A percentile compares a stretch with the other conserved stretches of the same genome.
Evolutionary conservation across 805 yeast genomes (phyloP).

Genomic region (Lachancea sp.): DNA sequence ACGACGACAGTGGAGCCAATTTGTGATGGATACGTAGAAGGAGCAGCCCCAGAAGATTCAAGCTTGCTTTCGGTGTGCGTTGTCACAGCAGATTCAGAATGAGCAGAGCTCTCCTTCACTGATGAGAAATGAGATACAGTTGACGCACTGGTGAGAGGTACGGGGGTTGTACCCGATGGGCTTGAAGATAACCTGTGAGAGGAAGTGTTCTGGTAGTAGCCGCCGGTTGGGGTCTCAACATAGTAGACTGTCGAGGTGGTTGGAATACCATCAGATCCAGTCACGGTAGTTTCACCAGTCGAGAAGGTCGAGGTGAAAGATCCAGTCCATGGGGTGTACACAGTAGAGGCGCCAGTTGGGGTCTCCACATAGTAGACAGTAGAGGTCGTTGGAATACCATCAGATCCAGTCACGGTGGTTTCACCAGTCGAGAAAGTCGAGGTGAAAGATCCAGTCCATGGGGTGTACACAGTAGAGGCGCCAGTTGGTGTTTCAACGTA

Average conservation of each 20-base stretch:
- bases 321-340: constrained; percentile 8
- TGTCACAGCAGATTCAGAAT: no score
- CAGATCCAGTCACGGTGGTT: not conserved
- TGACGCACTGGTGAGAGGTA: no score
- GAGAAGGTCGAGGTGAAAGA: not conserved
- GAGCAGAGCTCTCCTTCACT: no score
- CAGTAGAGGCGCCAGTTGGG: constrained; percentile 5
- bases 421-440: not conserved
- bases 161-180: no score
- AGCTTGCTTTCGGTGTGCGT: no score
- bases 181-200: not conserved
- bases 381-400: not conserved
- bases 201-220: not conserved
- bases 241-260: not conserved
- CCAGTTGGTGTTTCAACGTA: constrained; percentile 8
- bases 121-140: not conserved
- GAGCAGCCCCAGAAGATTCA: no score
- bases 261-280: not conserved
- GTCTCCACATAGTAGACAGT: not conserved
- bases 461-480: constrained; percentile 6
- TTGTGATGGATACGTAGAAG: no score
- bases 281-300: not conserved
- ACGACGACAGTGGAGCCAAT: no score
- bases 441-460: constrained; percentile 7
- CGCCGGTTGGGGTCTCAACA: constrained; percentile 8